Conservation (phyloP, 768 basidiomycete species). For the Lentinula detonsa region DNA sequence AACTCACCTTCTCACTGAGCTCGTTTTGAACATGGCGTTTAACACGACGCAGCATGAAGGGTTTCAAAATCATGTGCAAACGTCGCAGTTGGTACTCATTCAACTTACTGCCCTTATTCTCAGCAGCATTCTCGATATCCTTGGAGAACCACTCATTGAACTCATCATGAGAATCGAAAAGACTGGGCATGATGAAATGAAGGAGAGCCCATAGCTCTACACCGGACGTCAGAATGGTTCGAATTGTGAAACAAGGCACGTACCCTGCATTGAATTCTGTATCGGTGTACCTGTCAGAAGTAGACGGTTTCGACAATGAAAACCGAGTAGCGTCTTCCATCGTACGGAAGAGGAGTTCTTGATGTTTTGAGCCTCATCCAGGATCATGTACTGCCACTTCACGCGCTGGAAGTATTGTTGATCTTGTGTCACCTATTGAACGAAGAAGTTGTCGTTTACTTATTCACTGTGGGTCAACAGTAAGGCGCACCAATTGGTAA, state of each 20-base stretch:
- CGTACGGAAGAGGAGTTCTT: constrained; percentile 94
- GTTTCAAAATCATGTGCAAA: constrained; percentile 97
- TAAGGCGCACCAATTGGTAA: constrained; percentile 76
- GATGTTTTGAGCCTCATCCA: constrained; percentile 99
- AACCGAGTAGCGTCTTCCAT: constrained; percentile 95
- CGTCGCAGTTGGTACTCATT: constrained; percentile 94
- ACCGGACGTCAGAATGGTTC: constrained; percentile 4
- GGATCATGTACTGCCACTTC: constrained; percentile 99
- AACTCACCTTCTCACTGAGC: constrained; percentile 87
- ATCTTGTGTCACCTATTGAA: constrained; percentile 78
- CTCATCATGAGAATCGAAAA: constrained; percentile 99
- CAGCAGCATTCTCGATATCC: constrained; percentile 93
- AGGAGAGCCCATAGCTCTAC: constrained; percentile 95
- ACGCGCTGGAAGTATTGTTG: constrained; percentile 97
- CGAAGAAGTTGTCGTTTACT: background rate
- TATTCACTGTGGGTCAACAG: background rate
- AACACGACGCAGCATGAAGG: constrained; percentile 96
- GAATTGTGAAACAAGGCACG: constrained; percentile 14
- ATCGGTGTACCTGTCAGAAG: constrained; percentile 97
- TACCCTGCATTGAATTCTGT: constrained; percentile 99
- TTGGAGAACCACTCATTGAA: constrained; percentile 99
- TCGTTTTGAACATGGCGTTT: constrained; percentile 99
- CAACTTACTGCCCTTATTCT: constrained; percentile 85
- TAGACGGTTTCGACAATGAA: constrained; percentile 93
- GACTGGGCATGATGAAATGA: constrained; percentile 99